Evolutionary conservation across 202 grass and related monocot species (phyloP).

Genomic region (Elaeis oleifera): DNA sequence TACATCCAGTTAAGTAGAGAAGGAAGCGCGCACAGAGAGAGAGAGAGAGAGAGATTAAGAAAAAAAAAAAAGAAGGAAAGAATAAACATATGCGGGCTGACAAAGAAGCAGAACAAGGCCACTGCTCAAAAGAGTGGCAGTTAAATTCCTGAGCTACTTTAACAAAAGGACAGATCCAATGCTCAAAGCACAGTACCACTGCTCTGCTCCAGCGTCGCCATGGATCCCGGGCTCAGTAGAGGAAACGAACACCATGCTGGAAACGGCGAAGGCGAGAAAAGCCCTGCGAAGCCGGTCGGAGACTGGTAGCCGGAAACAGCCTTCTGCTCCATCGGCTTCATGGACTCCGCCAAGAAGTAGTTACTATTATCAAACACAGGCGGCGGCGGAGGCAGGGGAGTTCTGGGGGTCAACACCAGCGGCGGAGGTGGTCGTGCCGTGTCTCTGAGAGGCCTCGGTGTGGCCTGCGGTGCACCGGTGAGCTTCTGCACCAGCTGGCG

Average conservation of each 20-base stretch:
- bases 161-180: no score
- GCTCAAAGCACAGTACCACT: constrained; percentile 22
- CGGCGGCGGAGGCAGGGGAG: background rate
- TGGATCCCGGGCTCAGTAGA: constrained; percentile 57
- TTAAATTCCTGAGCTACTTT: no score
- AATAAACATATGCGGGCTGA: no score
- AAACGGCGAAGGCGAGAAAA: constrained; percentile 35
- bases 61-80: no score
- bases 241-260: constrained; percentile 59
- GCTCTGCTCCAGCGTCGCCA: constrained; percentile 29
- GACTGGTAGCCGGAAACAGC: no score
- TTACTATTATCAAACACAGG: background rate
- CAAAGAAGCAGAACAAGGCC: no score
- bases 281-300: background rate
- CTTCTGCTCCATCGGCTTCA: no score
- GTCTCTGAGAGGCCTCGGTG: constrained; percentile 16
- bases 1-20: no score
- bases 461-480: constrained; percentile 31
- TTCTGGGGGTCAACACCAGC: constrained; percentile 1
- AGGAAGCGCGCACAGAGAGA: no score
- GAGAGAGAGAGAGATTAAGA: no score
- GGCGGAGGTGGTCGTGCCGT: constrained; percentile 12
- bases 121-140: no score
- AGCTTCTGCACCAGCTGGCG: constrained; percentile 75
- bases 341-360: no score